A percentile compares a stretch with the other conserved stretches of the same genome.
These are phyloP conservation scores for Candida arabinofermentans DNA, from an alignment of 805 yeast species.

Conservation along the genomic window DNA sequence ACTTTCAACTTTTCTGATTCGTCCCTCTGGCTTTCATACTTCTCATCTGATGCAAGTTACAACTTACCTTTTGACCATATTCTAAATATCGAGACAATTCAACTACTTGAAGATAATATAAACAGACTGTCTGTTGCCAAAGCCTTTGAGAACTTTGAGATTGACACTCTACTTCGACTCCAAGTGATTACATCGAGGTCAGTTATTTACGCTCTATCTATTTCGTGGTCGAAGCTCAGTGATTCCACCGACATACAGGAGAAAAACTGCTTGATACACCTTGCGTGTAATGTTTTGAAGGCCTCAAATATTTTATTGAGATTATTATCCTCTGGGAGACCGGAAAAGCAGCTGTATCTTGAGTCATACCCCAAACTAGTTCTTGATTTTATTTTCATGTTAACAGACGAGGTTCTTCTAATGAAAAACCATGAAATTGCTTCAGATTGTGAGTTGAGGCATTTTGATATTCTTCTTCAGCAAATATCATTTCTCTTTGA, in stretches of 20 bases:
- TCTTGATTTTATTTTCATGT: conserved; percentile 35
- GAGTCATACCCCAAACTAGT: conserved; percentile 42
- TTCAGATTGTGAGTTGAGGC: background rate
- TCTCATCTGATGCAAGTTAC: conserved; percentile 13
- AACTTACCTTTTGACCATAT: conserved; percentile 20
- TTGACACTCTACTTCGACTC: conserved; percentile 30
- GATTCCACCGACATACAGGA: conserved; percentile 3
- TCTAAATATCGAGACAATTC: conserved; percentile 17
- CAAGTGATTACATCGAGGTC: conserved; percentile 30
- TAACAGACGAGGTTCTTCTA: conserved; percentile 10
- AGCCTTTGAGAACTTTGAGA: conserved; percentile 14
- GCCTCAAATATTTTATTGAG: conserved; percentile 36
- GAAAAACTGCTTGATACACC: conserved; percentile 3
- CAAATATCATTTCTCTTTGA: conserved; percentile 11
- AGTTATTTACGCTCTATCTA: conserved; percentile 20
- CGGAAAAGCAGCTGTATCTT: conserved; percentile 41
- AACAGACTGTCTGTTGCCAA: conserved; percentile 16
- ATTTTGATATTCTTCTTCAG: background rate
- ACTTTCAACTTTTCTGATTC: conserved; percentile 12
- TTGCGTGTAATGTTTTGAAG: conserved; percentile 26
- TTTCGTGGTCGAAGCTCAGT: conserved; percentile 20
- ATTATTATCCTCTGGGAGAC: conserved; percentile 37
- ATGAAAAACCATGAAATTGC: background rate
- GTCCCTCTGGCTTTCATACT: conserved; percentile 5
- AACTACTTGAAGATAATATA: conserved; percentile 21